Base-by-base conservation (phyloP, 2,329 filamentous ascomycete species). In the Paecilomyces formosus region DNA sequence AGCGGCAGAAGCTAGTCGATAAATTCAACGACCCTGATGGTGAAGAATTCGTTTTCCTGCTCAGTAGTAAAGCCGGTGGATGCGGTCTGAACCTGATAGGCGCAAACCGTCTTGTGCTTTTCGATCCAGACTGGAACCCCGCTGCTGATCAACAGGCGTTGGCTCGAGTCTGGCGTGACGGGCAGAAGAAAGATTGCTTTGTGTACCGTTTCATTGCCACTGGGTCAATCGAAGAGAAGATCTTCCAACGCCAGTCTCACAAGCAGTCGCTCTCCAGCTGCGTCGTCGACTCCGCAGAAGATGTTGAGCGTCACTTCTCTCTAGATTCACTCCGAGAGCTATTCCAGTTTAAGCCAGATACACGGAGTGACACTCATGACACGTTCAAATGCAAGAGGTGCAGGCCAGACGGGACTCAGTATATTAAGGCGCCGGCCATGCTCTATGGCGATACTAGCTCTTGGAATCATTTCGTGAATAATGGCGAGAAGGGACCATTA, bases 161-260 rank as follows among this genome's bases (percentile, higher is more conserved):
- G 30, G 94, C 94, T 35, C 89, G 94, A 79, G 94, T 99, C 21
- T 99, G 94, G 94, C 90, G 94, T 81, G 94, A 99, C 68, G 94
- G 94, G 0, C 94, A 99, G 75, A 97, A 95, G 82, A 99, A 99
- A 72, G 94, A 99, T 70, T 99, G 94, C 70, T 99, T 99, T 68
- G 94, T 99, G 15, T 99, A 99, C 74, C 89, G 94, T n/a, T 99
- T 99, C 77, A 99, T 99, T 67, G 90, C 92, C 0, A 97, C 95
- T 0, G 94, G 94, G 3, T 97, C 92, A 0, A 99, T 99, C 61
- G 94, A 99, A 71, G 94, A 99, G 75, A 99, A 99, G 78, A 97
- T 99, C 65, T 99, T 99, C 78, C 94, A 99, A 74, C 88, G 95
- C 9, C 94, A 99, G 71, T 96, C 90, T 0, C 95, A 99, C 80